Evolutionary conservation across 2,329 filamentous ascomycete genomes (phyloP), one percentile per base, ranked within the genome.

Genomic region (Gnomoniopsis smithogilvyi): DNA sequence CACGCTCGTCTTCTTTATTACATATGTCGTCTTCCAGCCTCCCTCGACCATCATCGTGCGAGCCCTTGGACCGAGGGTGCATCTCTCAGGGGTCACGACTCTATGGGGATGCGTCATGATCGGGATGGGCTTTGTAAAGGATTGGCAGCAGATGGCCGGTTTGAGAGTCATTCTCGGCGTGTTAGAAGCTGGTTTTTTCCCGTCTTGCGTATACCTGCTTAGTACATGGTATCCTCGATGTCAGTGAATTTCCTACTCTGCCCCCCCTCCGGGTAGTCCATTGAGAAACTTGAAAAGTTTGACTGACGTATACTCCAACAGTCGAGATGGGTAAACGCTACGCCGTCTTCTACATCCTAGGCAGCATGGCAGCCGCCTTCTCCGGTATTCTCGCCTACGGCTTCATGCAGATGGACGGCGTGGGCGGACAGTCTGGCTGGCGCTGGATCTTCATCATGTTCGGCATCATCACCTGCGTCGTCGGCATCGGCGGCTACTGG

Each of bases 131-230:
- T 90, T 89, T 59, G 76, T 80, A 49, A 72, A 78, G 41, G 73
- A 73, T 14, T 87, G 80, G 73, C 65, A 69, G 1, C 68, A 80
- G 24, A 70, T 90, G 56, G 74, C 83, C 0, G 84, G 74, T 0
- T 71, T 87, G 43, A 76, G 87, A 48, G 72, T 85, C 0, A 56
- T 90, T 1, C 76, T 89, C 17, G 88, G 88, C 51, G 63, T 87
- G 2, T 78, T 90, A 26, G 88, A 91, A 69, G 82, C 84, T n/a
- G 84, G 88, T 0, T 90, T 88, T 72, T 91, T 91, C 71, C 87
- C 88, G 0, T 83, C 83, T 54, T 87, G 83, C 53, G 86, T 89
- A 0, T 91, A 90, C 67, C 75, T 91, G 6, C 79, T 92, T n/a
- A 87, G 83, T 61, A 89, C 86, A 38, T 92, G 87, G 87, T 90